Percentiles rank a stretch among this genome's conserved stretches.
Conservation (phyloP, 1,139 yeast genomes). For the Suhomyces maxii region DNA sequence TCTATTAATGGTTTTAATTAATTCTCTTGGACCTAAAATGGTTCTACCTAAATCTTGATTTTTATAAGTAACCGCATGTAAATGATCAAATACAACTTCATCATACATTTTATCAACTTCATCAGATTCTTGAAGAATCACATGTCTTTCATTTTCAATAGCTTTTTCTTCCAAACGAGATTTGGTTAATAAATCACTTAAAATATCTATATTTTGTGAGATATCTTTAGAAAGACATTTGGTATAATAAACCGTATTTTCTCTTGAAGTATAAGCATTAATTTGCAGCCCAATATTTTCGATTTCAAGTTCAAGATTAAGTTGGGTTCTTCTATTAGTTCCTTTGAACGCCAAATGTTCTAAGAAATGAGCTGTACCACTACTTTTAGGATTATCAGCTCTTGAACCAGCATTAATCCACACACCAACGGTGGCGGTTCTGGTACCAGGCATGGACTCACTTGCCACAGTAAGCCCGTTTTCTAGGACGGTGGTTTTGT, state of each 20-base stretch:
- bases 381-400: conserved; percentile 82
- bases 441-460: conserved; percentile 81
- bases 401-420: conserved; percentile 98
- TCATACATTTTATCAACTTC: conserved; percentile 98
- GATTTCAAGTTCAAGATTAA: conserved; percentile 83
- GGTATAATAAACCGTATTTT: conserved; percentile 95
- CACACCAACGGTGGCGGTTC: conserved; percentile 96
- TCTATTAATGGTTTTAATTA: conserved; percentile 77
- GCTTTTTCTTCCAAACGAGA: conserved; percentile 82
- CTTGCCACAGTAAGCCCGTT: conserved; percentile 95
- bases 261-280: conserved; percentile 96
- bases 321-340: conserved; percentile 78
- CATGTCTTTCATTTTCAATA: conserved; percentile 93
- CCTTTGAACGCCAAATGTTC: conserved; percentile 98
- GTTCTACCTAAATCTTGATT: conserved; percentile 95
- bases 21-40: conserved; percentile 91
- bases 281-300: conserved; percentile 96
- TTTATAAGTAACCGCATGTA: conserved; percentile 88
- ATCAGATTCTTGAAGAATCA: conserved; percentile 92
- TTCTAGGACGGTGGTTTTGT: conserved; percentile 58
- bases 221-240: conserved; percentile 80
- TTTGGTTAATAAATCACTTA: conserved; percentile 85
- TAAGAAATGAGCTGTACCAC: conserved; percentile 95
- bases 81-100: conserved; percentile 95
- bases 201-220: conserved; percentile 81